Base-by-base conservation (phyloP, 129 eudicot species). In the Flaveria bidentis region DNA sequence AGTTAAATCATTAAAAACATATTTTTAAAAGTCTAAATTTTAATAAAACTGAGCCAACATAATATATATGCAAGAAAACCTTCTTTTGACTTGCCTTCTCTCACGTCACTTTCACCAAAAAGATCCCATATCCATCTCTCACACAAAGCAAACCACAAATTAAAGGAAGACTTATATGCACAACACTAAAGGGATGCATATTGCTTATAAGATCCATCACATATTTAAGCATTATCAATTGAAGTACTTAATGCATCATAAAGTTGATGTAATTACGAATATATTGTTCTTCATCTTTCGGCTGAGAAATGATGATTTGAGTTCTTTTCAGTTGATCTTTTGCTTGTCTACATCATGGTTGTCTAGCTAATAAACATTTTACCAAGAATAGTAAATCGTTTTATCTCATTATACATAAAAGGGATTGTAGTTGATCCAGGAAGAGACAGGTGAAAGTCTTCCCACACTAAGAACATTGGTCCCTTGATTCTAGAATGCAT, bases 71-170 rank as follows among this genome's bases (percentile, higher is more conserved):
- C 45, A 62, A 62, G 45, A 30, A 41, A 80, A 15, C 75, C 63
- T 80, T 73, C 51, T 80, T 80, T 80, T 65, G 70, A 73, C 79
- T 80, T 73, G 53, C 75, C 75, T 80, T 20, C 52, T 22, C 53
- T 57, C 63, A 74, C 51, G 76, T 80, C 84, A 67, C 70, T 74
- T 80, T 80, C 84, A 80, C 76, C 75, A 80, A 74, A 80, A 80
- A 80, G 80, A 46, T 74, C 36, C 71, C 65, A 66, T 64, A 52
- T 28, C 33, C 63, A 46, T 70, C 70, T 69, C 76, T 70, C 61
- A 17, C 46, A 49, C 70, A 26, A 61, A 44, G 46, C 16, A 76
- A 49, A 76, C 80, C 73, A 46, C 20, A 14, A 22, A 69, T 16
- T 33, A 56, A 14, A 25, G 6, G 49, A 56, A 9, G 52, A 58